These are phyloP conservation scores for Ophiostoma piceae DNA, from an alignment of 2,329 filamentous ascomycete genomes.

Conservation along the genomic window DNA sequence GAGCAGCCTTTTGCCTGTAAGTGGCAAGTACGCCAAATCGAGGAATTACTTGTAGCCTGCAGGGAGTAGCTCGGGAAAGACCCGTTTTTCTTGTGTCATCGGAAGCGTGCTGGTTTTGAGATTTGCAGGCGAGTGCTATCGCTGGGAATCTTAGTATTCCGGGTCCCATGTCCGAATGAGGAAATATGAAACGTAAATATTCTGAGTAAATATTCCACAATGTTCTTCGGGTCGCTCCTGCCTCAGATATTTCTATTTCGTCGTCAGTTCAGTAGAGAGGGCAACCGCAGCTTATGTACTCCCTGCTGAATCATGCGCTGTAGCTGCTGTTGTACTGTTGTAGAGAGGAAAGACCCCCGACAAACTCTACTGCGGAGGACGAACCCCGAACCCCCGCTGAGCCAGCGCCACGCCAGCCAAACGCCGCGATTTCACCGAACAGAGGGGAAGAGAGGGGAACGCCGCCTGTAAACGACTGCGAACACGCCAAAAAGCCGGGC, in stretches of 20 bases:
- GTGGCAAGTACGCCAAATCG: conserved; percentile 8
- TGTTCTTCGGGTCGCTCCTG: background rate
- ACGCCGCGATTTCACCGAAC: conserved; percentile 27
- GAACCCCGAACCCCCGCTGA: conserved; percentile 21
- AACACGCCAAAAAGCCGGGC: background rate
- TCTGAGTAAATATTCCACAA: background rate
- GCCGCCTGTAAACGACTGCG: background rate
- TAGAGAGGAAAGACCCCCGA: background rate
- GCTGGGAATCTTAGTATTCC: background rate
- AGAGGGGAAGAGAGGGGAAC: conserved; percentile 13
- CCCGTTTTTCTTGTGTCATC: conserved; percentile 5
- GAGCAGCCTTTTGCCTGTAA: conserved; percentile 4
- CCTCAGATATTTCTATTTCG: background rate
- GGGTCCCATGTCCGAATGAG: background rate
- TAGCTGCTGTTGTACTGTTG: background rate
- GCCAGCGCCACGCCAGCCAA: background rate
- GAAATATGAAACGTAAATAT: conserved; percentile 11
- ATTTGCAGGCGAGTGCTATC: background rate
- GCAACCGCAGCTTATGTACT: background rate
- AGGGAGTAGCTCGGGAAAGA: background rate
- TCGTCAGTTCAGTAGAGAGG: background rate
- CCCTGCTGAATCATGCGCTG: conserved; percentile 1
- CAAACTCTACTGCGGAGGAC: background rate
- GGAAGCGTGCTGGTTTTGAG: background rate
- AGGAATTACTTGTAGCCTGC: background rate